These are phyloP conservation scores for Gossypium turneri DNA, from an alignment of 345 rosid species.

Conservation along the genomic window DNA sequence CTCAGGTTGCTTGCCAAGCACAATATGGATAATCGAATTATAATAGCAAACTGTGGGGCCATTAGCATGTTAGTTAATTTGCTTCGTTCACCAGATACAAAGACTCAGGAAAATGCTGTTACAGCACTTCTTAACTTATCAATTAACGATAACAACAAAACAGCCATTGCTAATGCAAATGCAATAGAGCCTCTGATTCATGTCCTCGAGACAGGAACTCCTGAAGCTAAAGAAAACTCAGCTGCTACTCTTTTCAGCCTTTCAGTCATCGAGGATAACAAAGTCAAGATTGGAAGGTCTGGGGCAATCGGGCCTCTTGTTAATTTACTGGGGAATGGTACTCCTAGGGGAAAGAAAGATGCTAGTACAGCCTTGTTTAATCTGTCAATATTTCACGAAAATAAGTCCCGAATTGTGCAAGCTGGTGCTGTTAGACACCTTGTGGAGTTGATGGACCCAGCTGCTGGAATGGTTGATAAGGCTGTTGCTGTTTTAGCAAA, in stretches of 20 bases:
- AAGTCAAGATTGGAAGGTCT: no score
- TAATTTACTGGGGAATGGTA: no score
- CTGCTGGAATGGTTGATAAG: constrained; percentile 89
- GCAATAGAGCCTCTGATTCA: constrained; percentile 76
- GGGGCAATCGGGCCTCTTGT: no score
- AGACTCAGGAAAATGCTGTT: constrained; percentile 74
- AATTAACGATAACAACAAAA: constrained; percentile 75
- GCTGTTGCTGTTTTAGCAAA: constrained; percentile 87
- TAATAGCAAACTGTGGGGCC: constrained; percentile 74
- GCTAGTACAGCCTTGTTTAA: constrained; percentile 78
- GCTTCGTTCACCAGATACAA: constrained; percentile 53
- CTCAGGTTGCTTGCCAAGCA: constrained; percentile 72
- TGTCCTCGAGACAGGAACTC: constrained; percentile 71
- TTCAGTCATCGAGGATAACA: no score
- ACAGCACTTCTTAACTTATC: constrained; percentile 91
- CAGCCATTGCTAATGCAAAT: constrained; percentile 60
- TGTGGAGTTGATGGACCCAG: constrained; percentile 85
- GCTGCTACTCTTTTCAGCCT: no score
- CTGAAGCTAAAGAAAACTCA: constrained; percentile 63
- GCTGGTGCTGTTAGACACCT: constrained; percentile 88
- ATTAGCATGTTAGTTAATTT: constrained; percentile 53
- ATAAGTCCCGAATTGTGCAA: constrained; percentile 66
- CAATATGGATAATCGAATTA: constrained; percentile 73
- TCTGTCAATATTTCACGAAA: constrained; percentile 73
- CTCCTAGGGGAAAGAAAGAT: no score